A percentile compares a stretch with the other conserved stretches of the same genome.
Conservation (phyloP, 2,329 filamentous ascomycete species). For the Ophiostoma quercus region DNA sequence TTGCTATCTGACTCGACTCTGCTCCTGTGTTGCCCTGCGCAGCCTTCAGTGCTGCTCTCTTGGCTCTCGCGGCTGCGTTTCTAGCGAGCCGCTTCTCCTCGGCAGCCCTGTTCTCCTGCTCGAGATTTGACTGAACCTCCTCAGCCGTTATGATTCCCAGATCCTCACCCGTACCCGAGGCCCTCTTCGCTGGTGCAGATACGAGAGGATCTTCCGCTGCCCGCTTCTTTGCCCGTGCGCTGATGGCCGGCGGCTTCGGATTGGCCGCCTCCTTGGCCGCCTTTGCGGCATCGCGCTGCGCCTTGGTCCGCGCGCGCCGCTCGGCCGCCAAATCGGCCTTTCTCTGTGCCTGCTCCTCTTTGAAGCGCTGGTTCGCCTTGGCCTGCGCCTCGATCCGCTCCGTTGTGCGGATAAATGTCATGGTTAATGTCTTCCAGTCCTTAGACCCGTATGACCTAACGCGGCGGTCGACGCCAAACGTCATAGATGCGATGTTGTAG, state of each 20-base stretch:
- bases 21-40: background rate
- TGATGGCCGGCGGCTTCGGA: background rate
- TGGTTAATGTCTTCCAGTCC: background rate
- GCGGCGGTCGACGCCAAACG: constrained; percentile 12
- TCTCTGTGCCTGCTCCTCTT: background rate
- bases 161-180: background rate
- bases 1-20: too few relatives aligned
- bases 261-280: background rate
- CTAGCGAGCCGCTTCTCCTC: background rate
- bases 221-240: background rate
- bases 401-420: constrained; percentile 10
- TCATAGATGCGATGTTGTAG: constrained; percentile 16
- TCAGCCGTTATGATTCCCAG: background rate
- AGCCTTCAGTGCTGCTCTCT: background rate
- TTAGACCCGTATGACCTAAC: background rate
- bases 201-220: background rate
- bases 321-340: background rate
- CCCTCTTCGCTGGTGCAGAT: background rate
- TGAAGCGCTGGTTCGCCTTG: background rate
- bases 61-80: background rate
- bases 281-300: background rate
- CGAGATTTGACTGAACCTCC: background rate
- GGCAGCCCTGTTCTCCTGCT: background rate
- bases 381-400: background rate
- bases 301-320: background rate